Conservation (phyloP, 352 stramenopile genomes). For the Phytophthora pistaciae region DNA sequence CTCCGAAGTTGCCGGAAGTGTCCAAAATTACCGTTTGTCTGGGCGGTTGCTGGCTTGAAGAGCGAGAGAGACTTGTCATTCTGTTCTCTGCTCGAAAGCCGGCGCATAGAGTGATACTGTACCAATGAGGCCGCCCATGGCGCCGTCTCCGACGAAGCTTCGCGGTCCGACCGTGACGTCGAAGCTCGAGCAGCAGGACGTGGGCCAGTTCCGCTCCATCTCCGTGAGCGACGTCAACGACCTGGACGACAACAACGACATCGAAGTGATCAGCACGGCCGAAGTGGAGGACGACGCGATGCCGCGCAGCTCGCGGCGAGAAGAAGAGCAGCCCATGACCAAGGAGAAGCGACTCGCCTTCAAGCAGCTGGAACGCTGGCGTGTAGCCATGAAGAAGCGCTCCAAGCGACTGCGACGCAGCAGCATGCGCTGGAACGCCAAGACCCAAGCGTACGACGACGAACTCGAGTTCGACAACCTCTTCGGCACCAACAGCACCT, state of each 20-base stretch:
- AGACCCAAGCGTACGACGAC: constrained; percentile 35
- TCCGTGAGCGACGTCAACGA: constrained; percentile 36
- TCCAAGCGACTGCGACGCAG: constrained; percentile 20
- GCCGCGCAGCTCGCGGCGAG: constrained; percentile 11
- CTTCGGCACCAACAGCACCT: constrained; percentile 37
- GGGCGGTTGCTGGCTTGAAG: not conserved
- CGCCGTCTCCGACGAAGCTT: constrained; percentile 37
- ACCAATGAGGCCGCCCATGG: constrained; percentile 13
- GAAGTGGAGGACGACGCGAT: constrained; percentile 28
- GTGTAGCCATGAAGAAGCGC: constrained; percentile 40
- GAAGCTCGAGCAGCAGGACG: constrained; percentile 19
- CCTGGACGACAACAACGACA: constrained; percentile 34
- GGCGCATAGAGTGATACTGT: too few species aligned
- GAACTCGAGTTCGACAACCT: constrained; percentile 48
- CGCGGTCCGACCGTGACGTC: constrained; percentile 26
- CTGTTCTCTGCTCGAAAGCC: not conserved
- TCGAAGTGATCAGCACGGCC: constrained; percentile 29
- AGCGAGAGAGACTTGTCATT: constrained; percentile 13
- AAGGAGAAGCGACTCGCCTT: constrained; percentile 47
- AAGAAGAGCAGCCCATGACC: constrained; percentile 43
- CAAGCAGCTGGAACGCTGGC: constrained; percentile 51
- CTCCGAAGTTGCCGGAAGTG: not conserved
- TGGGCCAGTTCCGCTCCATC: constrained; percentile 28
- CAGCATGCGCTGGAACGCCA: constrained; percentile 28
- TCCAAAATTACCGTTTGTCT: constrained; percentile 9